phyloP scores from a whole-genome alignment of 1,284 basidiomycete genomes.

The Irpex sp. region DNA sequence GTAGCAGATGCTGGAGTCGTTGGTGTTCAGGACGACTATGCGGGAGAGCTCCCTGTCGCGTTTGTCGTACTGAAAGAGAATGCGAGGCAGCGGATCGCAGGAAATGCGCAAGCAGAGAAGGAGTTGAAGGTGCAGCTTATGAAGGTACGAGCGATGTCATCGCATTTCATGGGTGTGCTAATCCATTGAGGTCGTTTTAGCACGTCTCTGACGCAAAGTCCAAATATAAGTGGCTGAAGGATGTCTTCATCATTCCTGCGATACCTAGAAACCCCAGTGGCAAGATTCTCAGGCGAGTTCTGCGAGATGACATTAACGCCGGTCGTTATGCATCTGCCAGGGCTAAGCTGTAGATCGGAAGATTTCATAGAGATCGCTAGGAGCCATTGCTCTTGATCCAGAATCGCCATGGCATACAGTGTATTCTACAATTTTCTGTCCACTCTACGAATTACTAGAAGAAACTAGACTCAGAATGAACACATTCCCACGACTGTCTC shows the following conservation, averaged over 20 bases:
- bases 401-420: too few relatives aligned
- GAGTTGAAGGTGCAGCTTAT: constrained; percentile 21
- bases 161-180: not conserved
- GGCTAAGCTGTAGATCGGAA: not conserved
- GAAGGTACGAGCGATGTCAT: constrained; percentile 13
- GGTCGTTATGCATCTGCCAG: not conserved
- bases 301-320: constrained; percentile 4
- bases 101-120: constrained; percentile 31
- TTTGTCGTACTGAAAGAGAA: constrained; percentile 55
- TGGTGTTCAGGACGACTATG: constrained; percentile 71
- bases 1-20: constrained; percentile 74
- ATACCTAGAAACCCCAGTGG: constrained; percentile 18
- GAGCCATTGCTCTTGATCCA: too few relatives aligned
- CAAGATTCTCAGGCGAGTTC: constrained; percentile 14
- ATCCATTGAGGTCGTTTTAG: not conserved
- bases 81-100: constrained; percentile 35
- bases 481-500: constrained; percentile 43
- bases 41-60: constrained; percentile 74
- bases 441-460: too few relatives aligned
- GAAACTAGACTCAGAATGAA: constrained; percentile 5
- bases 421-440: too few relatives aligned
- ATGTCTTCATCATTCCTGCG: constrained; percentile 13
- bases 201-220: constrained; percentile 16
- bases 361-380: not conserved
- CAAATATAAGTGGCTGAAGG: constrained; percentile 15